A percentile compares a stretch with the other conserved stretches of the same genome.
These are phyloP conservation scores for Pestalotiopsis fici DNA, from an alignment of 2,329 filamentous ascomycete species.

Conservation along the genomic window DNA sequence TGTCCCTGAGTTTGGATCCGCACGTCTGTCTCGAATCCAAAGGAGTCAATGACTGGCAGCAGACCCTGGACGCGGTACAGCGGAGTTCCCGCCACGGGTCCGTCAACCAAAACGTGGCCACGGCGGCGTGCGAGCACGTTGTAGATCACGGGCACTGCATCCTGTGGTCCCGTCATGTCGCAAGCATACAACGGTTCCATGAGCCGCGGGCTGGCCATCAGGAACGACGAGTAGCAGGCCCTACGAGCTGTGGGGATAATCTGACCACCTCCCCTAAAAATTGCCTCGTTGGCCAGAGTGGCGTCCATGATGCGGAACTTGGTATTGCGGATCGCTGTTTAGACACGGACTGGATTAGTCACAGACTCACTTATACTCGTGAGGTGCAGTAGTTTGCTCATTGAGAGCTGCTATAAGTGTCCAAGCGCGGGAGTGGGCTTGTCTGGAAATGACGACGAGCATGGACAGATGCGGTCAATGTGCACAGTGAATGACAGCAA, in stretches of 20 bases:
- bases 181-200: slow-evolving; percentile 97
- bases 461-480: not conserved
- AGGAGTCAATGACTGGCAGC: slow-evolving; percentile 94
- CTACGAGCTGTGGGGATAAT: slow-evolving; percentile 94
- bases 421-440: not conserved
- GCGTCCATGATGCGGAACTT: slow-evolving; percentile 97
- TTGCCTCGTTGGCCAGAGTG: slow-evolving; percentile 82
- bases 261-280: slow-evolving; percentile 93
- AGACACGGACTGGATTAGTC: not conserved
- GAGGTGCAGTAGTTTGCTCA: slow-evolving; percentile 25
- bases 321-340: slow-evolving; percentile 86
- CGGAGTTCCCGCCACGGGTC: slow-evolving; percentile 89
- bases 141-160: slow-evolving; percentile 86
- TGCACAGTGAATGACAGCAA: not conserved
- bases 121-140: slow-evolving; percentile 85
- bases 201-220: slow-evolving; percentile 92
- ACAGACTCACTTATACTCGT: not conserved
- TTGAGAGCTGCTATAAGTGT: not conserved
- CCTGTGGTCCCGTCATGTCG: slow-evolving; percentile 88
- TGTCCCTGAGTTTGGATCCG: slow-evolving; percentile 94
- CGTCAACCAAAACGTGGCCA: slow-evolving; percentile 93
- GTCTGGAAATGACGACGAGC: not conserved
- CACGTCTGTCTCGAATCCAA: slow-evolving; percentile 97
- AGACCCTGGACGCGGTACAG: slow-evolving; percentile 89
- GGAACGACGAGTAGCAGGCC: slow-evolving; percentile 92